Evolutionary conservation across 2,329 filamentous ascomycete species (phyloP), one percentile per base, ranked within the genome.

Genomic region (Fusarium nisikadoi): DNA sequence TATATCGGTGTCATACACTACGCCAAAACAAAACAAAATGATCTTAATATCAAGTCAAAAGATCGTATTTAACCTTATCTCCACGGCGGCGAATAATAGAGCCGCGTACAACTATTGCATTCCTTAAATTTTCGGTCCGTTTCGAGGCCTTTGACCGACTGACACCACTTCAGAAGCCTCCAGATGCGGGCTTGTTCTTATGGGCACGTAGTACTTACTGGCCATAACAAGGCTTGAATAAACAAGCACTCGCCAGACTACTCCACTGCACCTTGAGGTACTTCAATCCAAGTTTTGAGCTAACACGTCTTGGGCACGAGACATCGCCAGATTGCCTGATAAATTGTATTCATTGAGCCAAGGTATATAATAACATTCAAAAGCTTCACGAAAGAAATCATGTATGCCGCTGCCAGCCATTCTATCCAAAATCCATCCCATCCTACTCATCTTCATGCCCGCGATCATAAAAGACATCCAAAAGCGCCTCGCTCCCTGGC

Each of bases 31-130:
- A 23, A 49, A 4, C 5, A 4, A n/a, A 49, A 9, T 49, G 16
- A 2, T 16, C 29, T 49, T 19, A 6, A 9, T 19, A 19, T 23
- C 20, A n/a, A 29, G 45, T 16, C 10, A 29, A 2, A 3, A 49
- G 14, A 49, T 49, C 11, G 23, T 9, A 0, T 0, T 33, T 23
- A 13, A 9, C 5, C 6, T 33, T 13, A 5, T 23, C 3, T 14
- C 6, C 16, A 33, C 1, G 4, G 7, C 19, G n/a, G 29, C 20
- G 2, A n/a, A 23, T 5, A 33, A 16, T 33, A 16, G n/a, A 49
- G 13, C 8, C 16, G 20, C 0, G 4, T 1, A 29, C 4, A 29
- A 8, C 25, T 3, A 20, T 13, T 49, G 20, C 14, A 23, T 23
- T 13, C 7, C 20, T 12, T 23, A 6, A 17, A 12, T 31, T n/a